Evolutionary conservation across 2,329 filamentous ascomycete genomes (phyloP).

Genomic region (Graphiopsis chlorocephala): DNA sequence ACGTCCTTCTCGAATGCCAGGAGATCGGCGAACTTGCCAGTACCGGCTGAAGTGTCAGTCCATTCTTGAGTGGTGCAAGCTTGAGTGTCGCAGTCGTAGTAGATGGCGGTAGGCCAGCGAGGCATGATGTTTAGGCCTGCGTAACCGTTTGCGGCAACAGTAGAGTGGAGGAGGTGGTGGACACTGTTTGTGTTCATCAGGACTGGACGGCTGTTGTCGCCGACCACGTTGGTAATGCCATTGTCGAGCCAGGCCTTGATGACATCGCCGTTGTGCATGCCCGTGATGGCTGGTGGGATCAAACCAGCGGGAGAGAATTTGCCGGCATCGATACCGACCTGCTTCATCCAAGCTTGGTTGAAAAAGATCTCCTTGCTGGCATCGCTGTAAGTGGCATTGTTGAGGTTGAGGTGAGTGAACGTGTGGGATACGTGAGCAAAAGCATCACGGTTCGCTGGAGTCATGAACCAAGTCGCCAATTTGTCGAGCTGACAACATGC

Average conservation of each 20-base stretch:
- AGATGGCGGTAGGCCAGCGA: constrained; percentile 61
- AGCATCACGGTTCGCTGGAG: constrained; percentile 48
- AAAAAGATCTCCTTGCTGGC: constrained; percentile 57
- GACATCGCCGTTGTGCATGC: constrained; percentile 62
- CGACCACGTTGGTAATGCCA: constrained; percentile 60
- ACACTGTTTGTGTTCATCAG: constrained; percentile 52
- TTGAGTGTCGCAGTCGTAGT: constrained; percentile 61
- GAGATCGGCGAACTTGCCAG: constrained; percentile 53
- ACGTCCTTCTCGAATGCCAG: constrained; percentile 51
- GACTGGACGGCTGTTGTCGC: constrained; percentile 59
- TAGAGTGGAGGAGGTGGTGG: constrained; percentile 57
- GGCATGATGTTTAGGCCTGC: constrained; percentile 57
- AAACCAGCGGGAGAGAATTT: constrained; percentile 55
- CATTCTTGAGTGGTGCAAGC: constrained; percentile 59
- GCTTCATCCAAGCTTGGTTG: constrained; percentile 58
- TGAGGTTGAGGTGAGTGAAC: constrained; percentile 58
- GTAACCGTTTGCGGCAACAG: constrained; percentile 51
- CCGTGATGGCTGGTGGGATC: constrained; percentile 63
- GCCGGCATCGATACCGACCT: constrained; percentile 50
- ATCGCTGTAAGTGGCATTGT: constrained; percentile 60
- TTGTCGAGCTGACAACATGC: constrained; percentile 51
- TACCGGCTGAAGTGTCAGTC: constrained; percentile 57
- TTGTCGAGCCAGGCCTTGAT: constrained; percentile 59
- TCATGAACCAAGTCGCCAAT: constrained; percentile 55
- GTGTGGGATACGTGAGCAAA: constrained; percentile 63